Percentiles rank a stretch among this genome's conserved stretches.
Conservation (phyloP, 495 filamentous ascomycete genomes). For the Aeminium ludgeri region DNA sequence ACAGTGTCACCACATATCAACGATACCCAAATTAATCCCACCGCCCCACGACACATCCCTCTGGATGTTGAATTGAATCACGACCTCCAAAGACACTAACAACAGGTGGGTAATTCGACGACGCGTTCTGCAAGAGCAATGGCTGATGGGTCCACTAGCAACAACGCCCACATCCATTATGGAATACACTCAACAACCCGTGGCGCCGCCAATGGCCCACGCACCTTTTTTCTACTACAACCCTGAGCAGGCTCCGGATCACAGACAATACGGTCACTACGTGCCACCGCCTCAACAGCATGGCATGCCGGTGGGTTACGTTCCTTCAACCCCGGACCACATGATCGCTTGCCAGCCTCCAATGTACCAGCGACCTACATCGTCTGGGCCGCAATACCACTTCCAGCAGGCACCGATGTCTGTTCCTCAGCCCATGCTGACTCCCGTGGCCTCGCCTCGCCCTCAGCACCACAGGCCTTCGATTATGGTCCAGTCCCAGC, state of each 20-base stretch:
- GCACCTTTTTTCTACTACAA: slow-evolving; percentile 85
- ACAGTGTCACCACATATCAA: neutral
- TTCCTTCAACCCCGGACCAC: slow-evolving; percentile 23
- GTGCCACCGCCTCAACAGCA: slow-evolving; percentile 52
- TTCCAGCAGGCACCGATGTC: slow-evolving; percentile 26
- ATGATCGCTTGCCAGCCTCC: slow-evolving; percentile 27
- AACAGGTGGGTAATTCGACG: neutral
- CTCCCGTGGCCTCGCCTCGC: slow-evolving; percentile 63
- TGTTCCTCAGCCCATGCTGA: slow-evolving; percentile 48
- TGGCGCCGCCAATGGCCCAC: slow-evolving; percentile 47
- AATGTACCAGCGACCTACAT: slow-evolving; percentile 61
- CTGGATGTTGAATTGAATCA: neutral
- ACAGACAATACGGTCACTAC: slow-evolving; percentile 68
- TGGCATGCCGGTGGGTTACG: slow-evolving; percentile 31
- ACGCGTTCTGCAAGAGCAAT: neutral
- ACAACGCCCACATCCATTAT: slow-evolving; percentile 10
- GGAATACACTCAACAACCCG: slow-evolving; percentile 35
- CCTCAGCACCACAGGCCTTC: slow-evolving; percentile 57
- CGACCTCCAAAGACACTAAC: neutral
- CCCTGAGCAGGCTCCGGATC: slow-evolving; percentile 56
- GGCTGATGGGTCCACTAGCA: neutral
- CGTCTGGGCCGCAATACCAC: slow-evolving; percentile 26
- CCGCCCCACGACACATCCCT: neutral
- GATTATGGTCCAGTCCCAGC: slow-evolving; percentile 44
- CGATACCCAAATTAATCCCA: neutral